Conservation (phyloP, 2,329 filamentous ascomycete genomes). For the Cladosporium cucumerinum region DNA sequence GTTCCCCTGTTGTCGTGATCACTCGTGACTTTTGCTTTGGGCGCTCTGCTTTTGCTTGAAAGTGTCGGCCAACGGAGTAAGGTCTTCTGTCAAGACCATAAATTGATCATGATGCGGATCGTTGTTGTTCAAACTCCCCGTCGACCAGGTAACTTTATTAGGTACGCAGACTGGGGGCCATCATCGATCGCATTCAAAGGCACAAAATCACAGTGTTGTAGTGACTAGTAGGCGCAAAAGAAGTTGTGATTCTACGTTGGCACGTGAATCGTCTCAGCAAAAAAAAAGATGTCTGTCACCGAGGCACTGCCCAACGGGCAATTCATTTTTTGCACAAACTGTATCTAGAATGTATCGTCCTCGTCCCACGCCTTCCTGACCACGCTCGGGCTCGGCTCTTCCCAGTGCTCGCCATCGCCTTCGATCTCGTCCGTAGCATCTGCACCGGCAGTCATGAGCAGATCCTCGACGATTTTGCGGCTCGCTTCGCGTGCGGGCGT, state of each 20-base stretch:
- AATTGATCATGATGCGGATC: too few relatives aligned
- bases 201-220: not conserved
- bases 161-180: too few relatives aligned
- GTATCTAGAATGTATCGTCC: slow-evolving; percentile 45
- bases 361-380: slow-evolving; percentile 43
- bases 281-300: not conserved
- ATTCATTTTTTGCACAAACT: not conserved
- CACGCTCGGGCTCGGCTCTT: slow-evolving; percentile 48
- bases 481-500: slow-evolving; percentile 81
- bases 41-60: too few relatives aligned
- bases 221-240: not conserved
- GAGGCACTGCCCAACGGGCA: not conserved
- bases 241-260: not conserved
- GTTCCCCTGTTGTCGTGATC: too few relatives aligned
- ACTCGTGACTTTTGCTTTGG: too few relatives aligned
- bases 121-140: too few relatives aligned
- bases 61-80: too few relatives aligned
- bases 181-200: not conserved
- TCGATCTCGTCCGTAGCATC: slow-evolving; percentile 50
- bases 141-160: too few relatives aligned
- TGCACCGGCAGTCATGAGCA: slow-evolving; percentile 71
- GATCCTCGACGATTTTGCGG: slow-evolving; percentile 74
- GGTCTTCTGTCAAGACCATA: too few relatives aligned
- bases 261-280: not conserved
- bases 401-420: slow-evolving; percentile 33